Evolutionary conservation across 805 yeast species (phyloP).

Genomic region (Ogataea kodamae): DNA sequence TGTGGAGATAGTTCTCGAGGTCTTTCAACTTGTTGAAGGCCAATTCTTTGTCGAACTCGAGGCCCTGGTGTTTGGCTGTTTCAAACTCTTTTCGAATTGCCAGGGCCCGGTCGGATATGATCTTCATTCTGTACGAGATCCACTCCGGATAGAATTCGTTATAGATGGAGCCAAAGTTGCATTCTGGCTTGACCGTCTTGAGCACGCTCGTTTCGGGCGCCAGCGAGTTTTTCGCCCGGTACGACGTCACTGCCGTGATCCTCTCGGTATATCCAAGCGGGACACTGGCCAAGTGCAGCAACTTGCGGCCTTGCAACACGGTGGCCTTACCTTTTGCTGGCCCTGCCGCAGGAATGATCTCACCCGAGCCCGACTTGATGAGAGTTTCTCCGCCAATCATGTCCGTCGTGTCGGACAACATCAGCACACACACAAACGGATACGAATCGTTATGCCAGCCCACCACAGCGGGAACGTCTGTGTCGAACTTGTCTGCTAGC

Average conservation of each 20-base stretch:
- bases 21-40: slow-evolving; percentile 33
- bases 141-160: slow-evolving; percentile 40
- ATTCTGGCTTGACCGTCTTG: slow-evolving; percentile 40
- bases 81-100: slow-evolving; percentile 27
- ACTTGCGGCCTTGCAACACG: slow-evolving; percentile 45
- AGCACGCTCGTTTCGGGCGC: slow-evolving; percentile 38
- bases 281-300: slow-evolving; percentile 45
- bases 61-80: slow-evolving; percentile 23
- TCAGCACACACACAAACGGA: slow-evolving; percentile 61
- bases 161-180: slow-evolving; percentile 34
- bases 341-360: slow-evolving; percentile 33
- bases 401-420: slow-evolving; percentile 54
- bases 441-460: slow-evolving; percentile 65
- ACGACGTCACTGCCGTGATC: slow-evolving; percentile 41
- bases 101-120: slow-evolving; percentile 33
- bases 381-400: slow-evolving; percentile 64
- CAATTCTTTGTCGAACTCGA: slow-evolving; percentile 36
- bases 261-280: slow-evolving; percentile 41
- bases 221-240: slow-evolving; percentile 38
- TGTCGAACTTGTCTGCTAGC: slow-evolving; percentile 23
- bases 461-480: slow-evolving; percentile 51
- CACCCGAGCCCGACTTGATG: slow-evolving; percentile 43
- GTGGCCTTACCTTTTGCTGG: slow-evolving; percentile 51
- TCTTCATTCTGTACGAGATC: slow-evolving; percentile 37
- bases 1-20: slow-evolving; percentile 26